These are phyloP conservation scores for Favolaschia claudopus DNA, from an alignment of 768 basidiomycete species.

Conservation along the genomic window DNA sequence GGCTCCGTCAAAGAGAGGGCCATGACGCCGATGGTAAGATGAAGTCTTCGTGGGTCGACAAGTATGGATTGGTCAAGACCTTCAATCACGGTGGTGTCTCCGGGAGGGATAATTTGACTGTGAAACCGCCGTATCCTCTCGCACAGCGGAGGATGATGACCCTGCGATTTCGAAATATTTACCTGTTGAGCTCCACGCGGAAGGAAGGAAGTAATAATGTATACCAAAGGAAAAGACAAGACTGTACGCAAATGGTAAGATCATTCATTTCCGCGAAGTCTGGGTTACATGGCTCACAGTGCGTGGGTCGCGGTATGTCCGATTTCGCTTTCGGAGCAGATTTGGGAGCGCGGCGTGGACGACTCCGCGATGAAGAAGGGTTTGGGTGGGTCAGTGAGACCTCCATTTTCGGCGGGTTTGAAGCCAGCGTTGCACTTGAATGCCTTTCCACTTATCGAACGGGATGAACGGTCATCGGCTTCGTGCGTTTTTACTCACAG, in stretches of 20 bases:
- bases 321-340: background rate
- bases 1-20: slow-evolving; percentile 43
- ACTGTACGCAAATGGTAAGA: background rate
- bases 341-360: background rate
- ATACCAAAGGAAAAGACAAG: slow-evolving; percentile 12
- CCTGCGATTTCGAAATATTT: too few relatives aligned
- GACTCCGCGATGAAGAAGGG: background rate
- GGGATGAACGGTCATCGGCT: background rate
- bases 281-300: slow-evolving; percentile 30
- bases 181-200: too few relatives aligned
- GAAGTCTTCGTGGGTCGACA: slow-evolving; percentile 64
- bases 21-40: slow-evolving; percentile 82
- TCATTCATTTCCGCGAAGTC: background rate
- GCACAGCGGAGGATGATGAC: slow-evolving; percentile 50
- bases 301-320: slow-evolving; percentile 36
- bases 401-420: background rate
- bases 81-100: slow-evolving; percentile 40
- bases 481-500: slow-evolving; percentile 3
- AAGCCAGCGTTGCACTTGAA: background rate
- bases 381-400: background rate
- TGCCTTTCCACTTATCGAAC: background rate
- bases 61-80: slow-evolving; percentile 71
- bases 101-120: slow-evolving; percentile 41
- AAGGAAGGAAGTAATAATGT: too few relatives aligned
- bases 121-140: slow-evolving; percentile 47